Conservation (phyloP, 192 early-diverging fungal genomes). For the Kappamyces sp. region DNA sequence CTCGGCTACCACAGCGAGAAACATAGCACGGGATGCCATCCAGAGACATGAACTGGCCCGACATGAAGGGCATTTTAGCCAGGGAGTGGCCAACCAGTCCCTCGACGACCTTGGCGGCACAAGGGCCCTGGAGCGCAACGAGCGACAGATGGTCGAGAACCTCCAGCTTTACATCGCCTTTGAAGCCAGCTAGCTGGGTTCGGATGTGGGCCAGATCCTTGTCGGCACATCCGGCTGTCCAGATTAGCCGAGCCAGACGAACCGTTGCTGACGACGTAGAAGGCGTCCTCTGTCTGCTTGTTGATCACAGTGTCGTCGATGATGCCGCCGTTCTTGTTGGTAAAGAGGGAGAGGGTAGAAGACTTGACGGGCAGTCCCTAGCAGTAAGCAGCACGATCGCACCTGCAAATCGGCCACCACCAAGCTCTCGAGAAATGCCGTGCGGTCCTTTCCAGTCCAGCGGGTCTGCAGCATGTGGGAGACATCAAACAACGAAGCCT, state of each 20-base stretch:
- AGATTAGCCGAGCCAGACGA: too few species aligned
- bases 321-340: constrained; percentile 94
- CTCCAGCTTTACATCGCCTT: constrained; percentile 81
- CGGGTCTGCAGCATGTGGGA: constrained; percentile 97
- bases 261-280: constrained; percentile 91
- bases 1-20: constrained; percentile 69
- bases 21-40: constrained; percentile 77
- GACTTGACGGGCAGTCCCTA: constrained; percentile 69
- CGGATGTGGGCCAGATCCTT: constrained; percentile 90
- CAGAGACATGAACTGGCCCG: constrained; percentile 62
- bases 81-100: constrained; percentile 52
- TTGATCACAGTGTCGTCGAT: constrained; percentile 97
- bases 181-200: constrained; percentile 70
- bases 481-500: constrained; percentile 95
- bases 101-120: constrained; percentile 66
- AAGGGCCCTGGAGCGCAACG: constrained; percentile 87
- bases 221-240: constrained; percentile 76
- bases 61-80: constrained; percentile 86
- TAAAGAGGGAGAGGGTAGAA: constrained; percentile 87
- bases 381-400: constrained; percentile 20
- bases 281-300: constrained; percentile 61
- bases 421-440: constrained; percentile 81
- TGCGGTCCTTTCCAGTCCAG: constrained; percentile 78
- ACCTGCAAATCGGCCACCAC: constrained; percentile 67
- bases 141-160: constrained; percentile 82